Conservation (phyloP, 2,329 filamentous ascomycete species). For the Microcyclospora pomicola region DNA sequence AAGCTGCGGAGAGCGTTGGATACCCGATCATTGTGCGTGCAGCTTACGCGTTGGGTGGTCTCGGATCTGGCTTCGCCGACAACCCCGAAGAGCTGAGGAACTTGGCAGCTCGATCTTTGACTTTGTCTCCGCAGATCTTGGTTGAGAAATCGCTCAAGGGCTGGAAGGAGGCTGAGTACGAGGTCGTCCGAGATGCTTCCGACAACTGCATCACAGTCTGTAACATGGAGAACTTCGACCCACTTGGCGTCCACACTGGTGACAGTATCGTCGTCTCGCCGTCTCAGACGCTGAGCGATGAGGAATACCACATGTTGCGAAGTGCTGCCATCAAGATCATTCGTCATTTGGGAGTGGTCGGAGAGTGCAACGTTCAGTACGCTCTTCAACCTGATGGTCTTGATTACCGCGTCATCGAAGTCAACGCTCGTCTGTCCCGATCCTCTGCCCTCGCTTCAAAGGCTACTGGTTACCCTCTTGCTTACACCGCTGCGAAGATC, state of each 20-base stretch:
- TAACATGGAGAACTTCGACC: conserved; percentile 99
- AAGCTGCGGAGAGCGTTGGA: conserved; percentile 72
- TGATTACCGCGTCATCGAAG: conserved; percentile 97
- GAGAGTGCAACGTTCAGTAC: conserved; percentile 98
- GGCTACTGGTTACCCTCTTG: conserved; percentile 91
- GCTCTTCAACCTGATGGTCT: conserved; percentile 90
- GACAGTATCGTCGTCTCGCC: conserved; percentile 98
- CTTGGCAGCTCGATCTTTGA: conserved; percentile 82
- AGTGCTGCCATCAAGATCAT: conserved; percentile 97
- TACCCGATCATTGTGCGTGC: conserved; percentile 98
- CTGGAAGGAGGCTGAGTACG: conserved; percentile 99
- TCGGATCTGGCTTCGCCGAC: conserved; percentile 91
- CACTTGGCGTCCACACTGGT: conserved; percentile 91
- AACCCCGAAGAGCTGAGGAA: conserved; percentile 89
- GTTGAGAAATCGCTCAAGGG: conserved; percentile 98
- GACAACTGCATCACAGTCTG: conserved; percentile 99
- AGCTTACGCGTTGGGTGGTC: conserved; percentile 87
- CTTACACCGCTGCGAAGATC: conserved; percentile 97
- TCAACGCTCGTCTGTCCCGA: conserved; percentile 94
- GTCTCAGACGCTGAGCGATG: conserved; percentile 90
- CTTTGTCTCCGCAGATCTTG: conserved; percentile 86
- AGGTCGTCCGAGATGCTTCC: conserved; percentile 89
- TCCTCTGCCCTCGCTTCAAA: conserved; percentile 96
- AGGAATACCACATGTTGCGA: conserved; percentile 99
- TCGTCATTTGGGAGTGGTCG: conserved; percentile 88